A percentile compares a stretch with the other conserved stretches of the same genome.
These are phyloP conservation scores for Mucor mucedo DNA, from an alignment of 371 early-diverging fungal genomes.

Conservation along the genomic window DNA sequence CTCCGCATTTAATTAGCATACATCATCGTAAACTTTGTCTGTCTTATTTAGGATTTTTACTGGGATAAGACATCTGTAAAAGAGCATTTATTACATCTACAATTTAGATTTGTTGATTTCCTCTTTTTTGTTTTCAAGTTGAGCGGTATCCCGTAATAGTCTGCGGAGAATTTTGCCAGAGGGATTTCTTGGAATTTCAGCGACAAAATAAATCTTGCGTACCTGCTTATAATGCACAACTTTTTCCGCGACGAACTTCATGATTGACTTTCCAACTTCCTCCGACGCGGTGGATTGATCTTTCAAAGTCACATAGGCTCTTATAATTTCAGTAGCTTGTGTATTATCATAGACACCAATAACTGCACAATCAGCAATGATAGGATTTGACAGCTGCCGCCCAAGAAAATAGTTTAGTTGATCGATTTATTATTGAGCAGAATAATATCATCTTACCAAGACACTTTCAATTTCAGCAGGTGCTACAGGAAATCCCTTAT, in stretches of 20 bases:
- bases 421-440: no score
- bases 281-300: slow-evolving; percentile 18
- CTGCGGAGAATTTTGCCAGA: slow-evolving; percentile 81
- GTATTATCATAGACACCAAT: slow-evolving; percentile 55
- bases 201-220: slow-evolving; percentile 73
- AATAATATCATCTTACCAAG: slow-evolving; percentile 33
- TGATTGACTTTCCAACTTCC: slow-evolving; percentile 39
- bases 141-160: slow-evolving; percentile 31
- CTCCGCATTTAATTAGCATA: no score
- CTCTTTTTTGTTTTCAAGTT: slow-evolving; percentile 37
- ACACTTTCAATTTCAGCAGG: slow-evolving; percentile 30
- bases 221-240: slow-evolving; percentile 76
- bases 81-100: no score
- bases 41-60: no score
- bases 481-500: slow-evolving; percentile 72
- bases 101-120: no score
- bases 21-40: no score
- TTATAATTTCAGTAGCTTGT: slow-evolving; percentile 72
- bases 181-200: slow-evolving; percentile 70
- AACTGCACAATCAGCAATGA: slow-evolving; percentile 68
- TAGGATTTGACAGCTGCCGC: not conserved
- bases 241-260: slow-evolving; percentile 58
- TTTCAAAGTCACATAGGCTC: slow-evolving; percentile 67
- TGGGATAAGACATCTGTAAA: no score
- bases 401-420: not conserved